Percentiles rank a stretch among this genome's conserved stretches.
Conservation (phyloP, 2,329 filamentous ascomycete genomes). For the Curvularia eragrostidis region DNA sequence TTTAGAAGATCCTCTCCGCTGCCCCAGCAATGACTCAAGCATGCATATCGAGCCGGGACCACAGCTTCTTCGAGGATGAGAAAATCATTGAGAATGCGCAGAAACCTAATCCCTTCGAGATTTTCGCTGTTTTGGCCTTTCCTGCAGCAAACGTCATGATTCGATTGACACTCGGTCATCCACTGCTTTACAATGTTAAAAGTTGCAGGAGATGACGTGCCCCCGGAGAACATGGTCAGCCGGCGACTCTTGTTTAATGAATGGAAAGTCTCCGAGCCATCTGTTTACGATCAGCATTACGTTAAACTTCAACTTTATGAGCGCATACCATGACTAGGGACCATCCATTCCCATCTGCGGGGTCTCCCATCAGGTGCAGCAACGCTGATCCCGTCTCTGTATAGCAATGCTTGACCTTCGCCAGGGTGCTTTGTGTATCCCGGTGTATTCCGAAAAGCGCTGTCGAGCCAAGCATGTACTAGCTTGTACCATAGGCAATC, state of each 20-base stretch:
- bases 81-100: background rate
- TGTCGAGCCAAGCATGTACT: background rate
- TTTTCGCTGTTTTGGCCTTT: background rate
- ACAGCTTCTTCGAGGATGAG: background rate
- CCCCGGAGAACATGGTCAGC: background rate
- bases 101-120: background rate
- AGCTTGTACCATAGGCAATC: background rate
- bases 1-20: background rate
- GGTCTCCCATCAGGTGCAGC: too few species aligned
- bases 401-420: background rate
- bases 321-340: background rate
- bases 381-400: background rate
- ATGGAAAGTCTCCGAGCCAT: background rate
- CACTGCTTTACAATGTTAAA: background rate
- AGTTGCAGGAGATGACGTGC: background rate
- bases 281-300: background rate
- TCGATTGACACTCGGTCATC: background rate
- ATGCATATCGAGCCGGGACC: background rate
- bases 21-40: constrained; percentile 5
- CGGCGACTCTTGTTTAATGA: background rate
- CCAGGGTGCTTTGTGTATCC: background rate
- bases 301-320: background rate
- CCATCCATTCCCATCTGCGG: background rate
- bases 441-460: background rate
- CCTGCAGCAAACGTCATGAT: background rate